A percentile compares a stretch with the other conserved stretches of the same genome.
phyloP scores from a whole-genome alignment of 1,284 basidiomycete species.

The Sporisorium sorghi region DNA sequence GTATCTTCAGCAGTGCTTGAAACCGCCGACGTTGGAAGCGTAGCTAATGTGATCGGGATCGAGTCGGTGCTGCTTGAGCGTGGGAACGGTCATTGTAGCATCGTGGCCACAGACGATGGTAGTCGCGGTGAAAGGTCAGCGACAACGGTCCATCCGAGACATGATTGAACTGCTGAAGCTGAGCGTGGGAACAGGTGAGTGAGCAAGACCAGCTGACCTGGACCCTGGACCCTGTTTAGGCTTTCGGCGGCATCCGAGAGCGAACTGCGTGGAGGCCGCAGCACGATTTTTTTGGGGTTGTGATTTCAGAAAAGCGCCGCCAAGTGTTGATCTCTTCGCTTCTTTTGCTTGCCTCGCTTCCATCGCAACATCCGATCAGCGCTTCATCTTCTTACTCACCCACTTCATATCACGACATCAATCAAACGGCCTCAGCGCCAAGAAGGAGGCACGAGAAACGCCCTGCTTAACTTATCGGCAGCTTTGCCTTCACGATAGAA shows the following conservation, averaged over 20 bases:
- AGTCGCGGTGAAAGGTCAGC: neutral
- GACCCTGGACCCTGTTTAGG: slow-evolving; percentile 22
- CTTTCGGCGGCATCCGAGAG: slow-evolving; percentile 1
- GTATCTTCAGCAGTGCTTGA: neutral
- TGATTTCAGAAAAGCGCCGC: neutral
- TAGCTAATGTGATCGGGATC: too few species aligned
- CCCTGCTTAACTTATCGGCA: too few species aligned
- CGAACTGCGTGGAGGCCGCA: slow-evolving; percentile 10
- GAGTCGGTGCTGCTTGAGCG: neutral
- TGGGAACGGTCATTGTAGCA: neutral
- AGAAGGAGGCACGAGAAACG: too few species aligned
- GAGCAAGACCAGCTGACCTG: slow-evolving; percentile 15
- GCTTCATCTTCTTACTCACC: neutral
- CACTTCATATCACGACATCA: neutral
- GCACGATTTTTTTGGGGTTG: slow-evolving; percentile 1
- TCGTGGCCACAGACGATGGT: neutral
- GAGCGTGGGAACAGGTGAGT: neutral
- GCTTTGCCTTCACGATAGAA: too few species aligned
- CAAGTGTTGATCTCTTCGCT: slow-evolving; percentile 3
- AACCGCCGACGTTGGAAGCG: neutral
- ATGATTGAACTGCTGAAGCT: neutral
- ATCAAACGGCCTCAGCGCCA: neutral
- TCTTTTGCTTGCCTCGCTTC: neutral
- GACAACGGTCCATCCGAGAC: neutral
- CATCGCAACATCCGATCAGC: slow-evolving; percentile 3